These are phyloP conservation scores for Nidularia pulvinata DNA, from an alignment of 768 basidiomycete species.

Conservation along the genomic window DNA sequence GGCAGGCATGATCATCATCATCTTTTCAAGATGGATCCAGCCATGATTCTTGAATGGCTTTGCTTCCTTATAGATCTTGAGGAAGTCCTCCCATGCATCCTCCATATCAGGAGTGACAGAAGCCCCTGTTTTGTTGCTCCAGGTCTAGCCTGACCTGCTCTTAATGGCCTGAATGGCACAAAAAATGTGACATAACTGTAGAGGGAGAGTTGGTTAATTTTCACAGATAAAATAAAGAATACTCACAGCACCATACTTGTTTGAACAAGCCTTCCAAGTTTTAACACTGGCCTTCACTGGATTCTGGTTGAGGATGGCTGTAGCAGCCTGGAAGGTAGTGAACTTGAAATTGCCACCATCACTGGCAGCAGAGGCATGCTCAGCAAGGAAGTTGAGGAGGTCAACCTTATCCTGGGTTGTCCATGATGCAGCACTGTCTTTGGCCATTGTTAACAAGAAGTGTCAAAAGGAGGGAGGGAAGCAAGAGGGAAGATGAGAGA, in stretches of 20 bases:
- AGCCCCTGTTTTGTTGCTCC: constrained; percentile 13
- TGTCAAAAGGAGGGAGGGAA: not conserved
- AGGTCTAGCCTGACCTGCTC: constrained; percentile 17
- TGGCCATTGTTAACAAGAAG: not conserved
- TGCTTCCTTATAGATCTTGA: constrained; percentile 6
- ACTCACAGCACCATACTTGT: constrained; percentile 14
- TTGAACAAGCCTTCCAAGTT: constrained; percentile 10
- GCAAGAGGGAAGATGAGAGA: not conserved
- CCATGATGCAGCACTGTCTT: constrained; percentile 4
- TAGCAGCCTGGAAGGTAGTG: constrained; percentile 9
- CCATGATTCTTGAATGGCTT: constrained; percentile 16
- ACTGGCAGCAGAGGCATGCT: constrained; percentile 9
- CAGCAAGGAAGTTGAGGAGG: constrained; percentile 8
- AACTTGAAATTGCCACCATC: constrained; percentile 18
- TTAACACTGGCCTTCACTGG: constrained; percentile 11
- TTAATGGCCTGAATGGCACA: constrained; percentile 13
- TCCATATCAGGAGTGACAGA: constrained; percentile 9
- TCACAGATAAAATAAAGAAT: not conserved
- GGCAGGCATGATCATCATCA: not conserved
- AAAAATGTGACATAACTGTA: constrained; percentile 8
- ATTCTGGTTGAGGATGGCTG: constrained; percentile 1
- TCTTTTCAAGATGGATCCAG: constrained; percentile 13
- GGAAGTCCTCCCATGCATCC: constrained; percentile 5
- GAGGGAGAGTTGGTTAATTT: not conserved
- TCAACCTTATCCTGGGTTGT: constrained; percentile 6